phyloP scores from a whole-genome alignment of 257 asterid species.

The Handroanthus guayacan region DNA sequence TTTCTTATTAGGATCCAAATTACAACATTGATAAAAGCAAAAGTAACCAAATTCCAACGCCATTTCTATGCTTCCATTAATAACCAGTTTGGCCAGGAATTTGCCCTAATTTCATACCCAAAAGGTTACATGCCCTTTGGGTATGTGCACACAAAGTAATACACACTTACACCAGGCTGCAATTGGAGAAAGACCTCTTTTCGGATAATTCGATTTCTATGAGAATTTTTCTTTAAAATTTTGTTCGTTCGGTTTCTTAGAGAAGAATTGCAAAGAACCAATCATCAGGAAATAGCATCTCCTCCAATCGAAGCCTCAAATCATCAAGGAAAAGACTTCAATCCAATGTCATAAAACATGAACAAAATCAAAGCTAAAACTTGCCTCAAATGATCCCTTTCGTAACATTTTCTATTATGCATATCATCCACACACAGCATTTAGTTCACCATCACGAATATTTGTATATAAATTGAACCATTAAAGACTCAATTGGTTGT shows the following conservation, averaged over 20 bases:
- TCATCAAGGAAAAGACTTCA: too few species aligned
- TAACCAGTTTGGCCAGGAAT: not conserved
- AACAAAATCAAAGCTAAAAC: not conserved
- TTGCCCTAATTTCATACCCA: constrained; percentile 2
- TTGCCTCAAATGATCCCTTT: not conserved
- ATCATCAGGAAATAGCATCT: too few species aligned
- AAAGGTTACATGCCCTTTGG: not conserved
- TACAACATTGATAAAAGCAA: too few species aligned
- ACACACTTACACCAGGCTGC: too few species aligned
- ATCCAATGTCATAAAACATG: too few species aligned
- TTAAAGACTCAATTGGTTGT: not conserved
- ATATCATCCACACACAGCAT: not conserved
- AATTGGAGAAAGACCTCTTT: too few species aligned
- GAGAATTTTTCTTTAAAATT: too few species aligned
- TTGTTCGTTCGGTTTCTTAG: too few species aligned
- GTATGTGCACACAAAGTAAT: too few species aligned
- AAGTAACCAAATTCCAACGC: not conserved
- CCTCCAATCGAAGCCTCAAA: too few species aligned
- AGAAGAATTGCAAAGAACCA: too few species aligned
- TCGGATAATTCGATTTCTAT: too few species aligned
- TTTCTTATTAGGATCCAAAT: not conserved
- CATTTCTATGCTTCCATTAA: constrained; percentile 10
- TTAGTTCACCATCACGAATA: not conserved
- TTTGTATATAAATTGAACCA: not conserved
- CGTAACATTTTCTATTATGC: not conserved